phyloP scores from a whole-genome alignment of 345 rosid genomes.

The Reutealis trisperma region DNA sequence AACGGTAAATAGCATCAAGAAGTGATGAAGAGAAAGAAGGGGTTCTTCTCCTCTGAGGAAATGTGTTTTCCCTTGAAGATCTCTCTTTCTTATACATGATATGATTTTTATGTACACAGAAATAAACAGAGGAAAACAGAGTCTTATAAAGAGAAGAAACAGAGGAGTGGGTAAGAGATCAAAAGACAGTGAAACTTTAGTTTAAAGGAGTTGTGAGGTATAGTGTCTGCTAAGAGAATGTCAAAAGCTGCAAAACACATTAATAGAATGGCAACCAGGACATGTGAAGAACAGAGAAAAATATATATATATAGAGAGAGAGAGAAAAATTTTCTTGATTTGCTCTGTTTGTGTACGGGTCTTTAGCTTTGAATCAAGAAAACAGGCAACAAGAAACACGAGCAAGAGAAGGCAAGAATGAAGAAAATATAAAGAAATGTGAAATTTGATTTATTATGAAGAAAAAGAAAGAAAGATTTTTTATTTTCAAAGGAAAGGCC shows the following conservation, averaged over 20 bases:
- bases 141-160: slow-evolving; percentile 23
- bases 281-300: slow-evolving; percentile 28
- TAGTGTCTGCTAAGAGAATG: slow-evolving; percentile 58
- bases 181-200: slow-evolving; percentile 15
- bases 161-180: not conserved
- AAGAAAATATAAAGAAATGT: not conserved
- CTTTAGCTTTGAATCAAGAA: not conserved
- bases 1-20: slow-evolving; percentile 73
- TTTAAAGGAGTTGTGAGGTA: slow-evolving; percentile 20
- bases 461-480: slow-evolving; percentile 8
- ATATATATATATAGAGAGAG: not conserved
- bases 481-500: slow-evolving; percentile 7
- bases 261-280: slow-evolving; percentile 28
- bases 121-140: not conserved
- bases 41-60: slow-evolving; percentile 64
- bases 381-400: not conserved
- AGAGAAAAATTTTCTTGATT: not conserved
- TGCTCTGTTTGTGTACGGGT: not conserved
- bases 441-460: not conserved
- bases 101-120: not conserved
- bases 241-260: slow-evolving; percentile 61
- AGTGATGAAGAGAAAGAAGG: slow-evolving; percentile 87
- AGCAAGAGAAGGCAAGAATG: not conserved
- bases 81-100: slow-evolving; percentile 44
- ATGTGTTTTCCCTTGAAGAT: slow-evolving; percentile 21